Evolutionary conservation across 805 yeast genomes (phyloP).

Genomic region (Kregervanrija fluxuum): DNA sequence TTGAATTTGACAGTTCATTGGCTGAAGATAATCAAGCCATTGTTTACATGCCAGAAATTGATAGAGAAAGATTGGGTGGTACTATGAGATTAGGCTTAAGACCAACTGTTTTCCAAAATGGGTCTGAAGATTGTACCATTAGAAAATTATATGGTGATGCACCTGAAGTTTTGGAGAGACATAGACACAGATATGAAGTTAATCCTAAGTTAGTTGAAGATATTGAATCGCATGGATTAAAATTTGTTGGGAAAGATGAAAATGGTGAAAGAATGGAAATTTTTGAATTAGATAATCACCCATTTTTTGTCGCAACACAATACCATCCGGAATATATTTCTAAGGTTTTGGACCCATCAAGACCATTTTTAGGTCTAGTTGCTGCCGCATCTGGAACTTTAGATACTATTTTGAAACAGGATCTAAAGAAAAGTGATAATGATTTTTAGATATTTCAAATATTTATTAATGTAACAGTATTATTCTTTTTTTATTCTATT

Average conservation of each 20-base stretch:
- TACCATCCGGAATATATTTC: conserved; percentile 98
- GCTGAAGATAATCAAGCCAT: conserved; percentile 66
- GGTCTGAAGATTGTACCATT: conserved; percentile 53
- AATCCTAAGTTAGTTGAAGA: conserved; percentile 72
- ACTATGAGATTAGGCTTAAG: conserved; percentile 98
- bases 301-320: conserved; percentile 91
- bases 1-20: conserved; percentile 68
- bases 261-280: conserved; percentile 89
- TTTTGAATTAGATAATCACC: conserved; percentile 78
- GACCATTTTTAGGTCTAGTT: conserved; percentile 92
- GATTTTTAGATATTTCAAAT: conserved; percentile 21
- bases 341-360: conserved; percentile 92
- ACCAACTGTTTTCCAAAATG: conserved; percentile 71
- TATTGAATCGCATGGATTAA: conserved; percentile 73
- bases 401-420: conserved; percentile 50
- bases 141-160: conserved; percentile 73
- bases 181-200: conserved; percentile 96
- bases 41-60: conserved; percentile 98
- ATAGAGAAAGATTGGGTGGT: conserved; percentile 93
- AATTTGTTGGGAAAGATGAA: conserved; percentile 92
- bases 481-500: not conserved
- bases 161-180: conserved; percentile 77
- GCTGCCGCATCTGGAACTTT: conserved; percentile 89
- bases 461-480: not conserved
- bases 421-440: conserved; percentile 22